A percentile compares a stretch with the other conserved stretches of the same genome.
Evolutionary conservation across 208 protist genomes (phyloP).

Genomic region (Tritrichomonas musculus): DNA sequence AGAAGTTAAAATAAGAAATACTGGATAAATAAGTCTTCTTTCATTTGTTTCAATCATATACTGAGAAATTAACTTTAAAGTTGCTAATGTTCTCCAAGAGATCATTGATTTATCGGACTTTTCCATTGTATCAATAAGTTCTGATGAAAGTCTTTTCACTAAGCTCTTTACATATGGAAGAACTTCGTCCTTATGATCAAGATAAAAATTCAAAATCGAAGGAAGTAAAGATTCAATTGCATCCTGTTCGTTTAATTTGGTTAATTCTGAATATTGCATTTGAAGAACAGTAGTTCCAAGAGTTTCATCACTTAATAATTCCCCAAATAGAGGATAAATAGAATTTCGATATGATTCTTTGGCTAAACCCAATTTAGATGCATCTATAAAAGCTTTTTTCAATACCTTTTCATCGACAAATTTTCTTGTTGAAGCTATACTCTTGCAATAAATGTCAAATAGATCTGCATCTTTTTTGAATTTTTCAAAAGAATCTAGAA

Average conservation of each 20-base stretch:
- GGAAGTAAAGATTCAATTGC: not conserved
- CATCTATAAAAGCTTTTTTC: not conserved
- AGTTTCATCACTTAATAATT: not conserved
- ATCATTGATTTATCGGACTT: not conserved
- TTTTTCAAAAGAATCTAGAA: slow-evolving; percentile 22
- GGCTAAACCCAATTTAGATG: not conserved
- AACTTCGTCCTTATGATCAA: not conserved
- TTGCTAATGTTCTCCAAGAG: not conserved
- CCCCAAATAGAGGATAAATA: not conserved
- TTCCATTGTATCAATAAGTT: not conserved
- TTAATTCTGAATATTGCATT: not conserved
- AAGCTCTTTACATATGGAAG: not conserved
- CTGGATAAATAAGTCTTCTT: not conserved
- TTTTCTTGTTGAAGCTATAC: not conserved
- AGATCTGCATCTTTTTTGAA: not conserved
- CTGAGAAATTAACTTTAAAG: not conserved
- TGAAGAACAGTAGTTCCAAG: not conserved
- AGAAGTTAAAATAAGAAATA: not conserved
- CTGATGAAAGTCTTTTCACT: not conserved
- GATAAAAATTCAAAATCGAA: not conserved
- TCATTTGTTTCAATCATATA: not conserved
- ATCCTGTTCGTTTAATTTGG: not conserved
- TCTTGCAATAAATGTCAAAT: not conserved
- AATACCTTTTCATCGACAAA: not conserved
- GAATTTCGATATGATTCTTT: not conserved